Conservation (phyloP, 2,329 filamentous ascomycete species). For the Pyrenochaeta sp. region DNA sequence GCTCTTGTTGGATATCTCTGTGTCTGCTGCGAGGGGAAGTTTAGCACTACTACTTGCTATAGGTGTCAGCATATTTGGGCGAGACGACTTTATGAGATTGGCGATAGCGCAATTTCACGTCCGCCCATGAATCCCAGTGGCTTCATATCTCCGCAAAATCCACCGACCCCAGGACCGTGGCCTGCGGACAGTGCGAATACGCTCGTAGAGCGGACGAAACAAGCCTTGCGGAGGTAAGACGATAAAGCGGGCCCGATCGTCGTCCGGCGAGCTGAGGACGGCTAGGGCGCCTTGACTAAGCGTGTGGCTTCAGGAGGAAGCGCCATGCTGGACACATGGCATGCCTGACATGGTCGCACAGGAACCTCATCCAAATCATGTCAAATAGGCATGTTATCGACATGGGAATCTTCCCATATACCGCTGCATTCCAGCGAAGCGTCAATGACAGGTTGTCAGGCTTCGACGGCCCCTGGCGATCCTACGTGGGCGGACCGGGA, state of each 20-base stretch:
- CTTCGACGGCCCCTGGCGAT: constrained; percentile 24
- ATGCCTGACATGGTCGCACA: constrained; percentile 1
- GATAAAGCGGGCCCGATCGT: constrained; percentile 10
- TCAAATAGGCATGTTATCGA: constrained; percentile 4
- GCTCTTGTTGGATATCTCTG: background rate
- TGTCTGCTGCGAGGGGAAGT: background rate
- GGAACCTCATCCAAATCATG: background rate
- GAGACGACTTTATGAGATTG: too few species aligned
- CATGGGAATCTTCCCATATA: constrained; percentile 7
- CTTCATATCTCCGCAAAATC: background rate
- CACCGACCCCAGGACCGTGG: too few species aligned
- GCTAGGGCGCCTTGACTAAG: constrained; percentile 15
- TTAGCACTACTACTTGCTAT: background rate
- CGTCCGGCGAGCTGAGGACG: constrained; percentile 8
- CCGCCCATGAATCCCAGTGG: background rate
- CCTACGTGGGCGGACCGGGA: constrained; percentile 15
- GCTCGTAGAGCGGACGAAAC: background rate
- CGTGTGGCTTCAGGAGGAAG: constrained; percentile 7
- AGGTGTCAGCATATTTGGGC: too few species aligned
- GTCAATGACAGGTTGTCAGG: constrained; percentile 16
- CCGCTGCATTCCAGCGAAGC: background rate
- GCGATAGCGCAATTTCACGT: too few species aligned
- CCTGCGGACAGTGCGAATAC: too few species aligned
- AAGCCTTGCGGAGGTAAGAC: constrained; percentile 1
- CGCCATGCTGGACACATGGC: background rate